A percentile compares a stretch with the other conserved stretches of the same genome.
Conservation (phyloP, 2,329 filamentous ascomycete species). For the Thielaviopsis populi region DNA sequence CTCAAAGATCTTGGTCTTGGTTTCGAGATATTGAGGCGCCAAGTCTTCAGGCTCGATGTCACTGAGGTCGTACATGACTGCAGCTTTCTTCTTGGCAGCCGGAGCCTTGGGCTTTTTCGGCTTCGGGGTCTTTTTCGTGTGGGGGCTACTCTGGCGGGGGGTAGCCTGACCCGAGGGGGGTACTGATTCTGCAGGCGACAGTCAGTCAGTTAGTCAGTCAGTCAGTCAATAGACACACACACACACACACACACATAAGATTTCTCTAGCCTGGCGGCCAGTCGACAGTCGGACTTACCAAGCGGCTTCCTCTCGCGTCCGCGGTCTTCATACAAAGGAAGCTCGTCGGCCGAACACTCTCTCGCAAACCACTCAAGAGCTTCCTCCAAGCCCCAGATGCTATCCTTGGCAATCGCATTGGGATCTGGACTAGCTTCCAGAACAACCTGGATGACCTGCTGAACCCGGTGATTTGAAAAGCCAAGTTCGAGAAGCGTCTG, state of each 20-base stretch:
- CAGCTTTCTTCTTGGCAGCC: conserved; percentile 24
- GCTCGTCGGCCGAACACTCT: conserved; percentile 51
- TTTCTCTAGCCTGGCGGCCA: neutral
- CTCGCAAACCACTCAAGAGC: conserved; percentile 81
- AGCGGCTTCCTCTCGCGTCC: conserved; percentile 26
- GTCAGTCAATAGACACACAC: neutral
- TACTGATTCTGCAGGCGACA: neutral
- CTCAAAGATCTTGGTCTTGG: conserved; percentile 53
- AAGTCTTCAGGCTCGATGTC: conserved; percentile 63
- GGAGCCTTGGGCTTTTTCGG: neutral
- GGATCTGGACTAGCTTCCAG: conserved; percentile 50
- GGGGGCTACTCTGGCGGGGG: neutral
- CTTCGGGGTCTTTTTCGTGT: conserved; percentile 12
- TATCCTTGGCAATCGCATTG: conserved; percentile 41
- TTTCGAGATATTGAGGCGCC: conserved; percentile 59
- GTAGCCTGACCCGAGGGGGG: conserved; percentile 5
- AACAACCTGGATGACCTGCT: conserved; percentile 49
- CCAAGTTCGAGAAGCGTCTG: conserved; percentile 53
- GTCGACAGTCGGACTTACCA: conserved; percentile 22
- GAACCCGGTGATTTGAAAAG: conserved; percentile 49
- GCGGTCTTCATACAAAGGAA: conserved; percentile 53
- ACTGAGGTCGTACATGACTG: conserved; percentile 37
- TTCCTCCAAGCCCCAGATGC: conserved; percentile 75
- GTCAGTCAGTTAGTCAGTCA: neutral
- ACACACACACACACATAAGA: too few relatives aligned